Conservation (phyloP, 2,329 filamentous ascomycete species). For the Ilyonectria mors-panacis region DNA sequence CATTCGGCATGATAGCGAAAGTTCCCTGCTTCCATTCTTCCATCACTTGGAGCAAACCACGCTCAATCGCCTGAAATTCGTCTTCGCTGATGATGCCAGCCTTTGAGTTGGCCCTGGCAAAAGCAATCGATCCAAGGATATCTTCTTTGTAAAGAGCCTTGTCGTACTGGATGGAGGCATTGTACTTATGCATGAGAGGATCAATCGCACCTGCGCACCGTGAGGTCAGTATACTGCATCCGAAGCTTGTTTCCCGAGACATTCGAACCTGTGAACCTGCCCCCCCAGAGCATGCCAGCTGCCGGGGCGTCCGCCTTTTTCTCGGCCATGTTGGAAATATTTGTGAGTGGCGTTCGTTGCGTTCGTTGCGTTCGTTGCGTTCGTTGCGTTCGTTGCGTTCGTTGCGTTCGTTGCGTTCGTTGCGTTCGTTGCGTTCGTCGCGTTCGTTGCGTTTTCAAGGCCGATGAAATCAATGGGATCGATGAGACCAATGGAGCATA, state of each 20-base stretch:
- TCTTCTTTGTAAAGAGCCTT: conserved; percentile 84
- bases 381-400: conserved; percentile 29
- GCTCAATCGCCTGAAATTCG: conserved; percentile 82
- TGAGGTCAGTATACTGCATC: conserved; percentile 49
- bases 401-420: too few relatives aligned
- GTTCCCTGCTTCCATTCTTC: conserved; percentile 67
- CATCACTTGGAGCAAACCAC: conserved; percentile 73
- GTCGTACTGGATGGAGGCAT: conserved; percentile 85
- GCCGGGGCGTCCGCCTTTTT: conserved; percentile 49
- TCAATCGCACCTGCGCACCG: conserved; percentile 71
- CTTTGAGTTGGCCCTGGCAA: conserved; percentile 84
- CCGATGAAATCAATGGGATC: too few relatives aligned
- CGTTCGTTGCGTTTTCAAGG: too few relatives aligned
- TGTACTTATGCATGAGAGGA: conserved; percentile 89
- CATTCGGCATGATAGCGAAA: conserved; percentile 66
- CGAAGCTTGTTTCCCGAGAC: conserved; percentile 40
- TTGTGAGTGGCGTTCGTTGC: conserved; percentile 36
- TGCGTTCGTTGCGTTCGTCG: too few relatives aligned
- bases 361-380: conserved; percentile 4
- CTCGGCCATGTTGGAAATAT: conserved; percentile 43
- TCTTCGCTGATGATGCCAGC: conserved; percentile 79
- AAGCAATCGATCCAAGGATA: conserved; percentile 85
- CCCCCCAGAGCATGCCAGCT: conserved; percentile 60
- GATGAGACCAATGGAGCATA: too few relatives aligned
- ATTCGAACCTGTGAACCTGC: conserved; percentile 65